Evolutionary conservation across 257 asterid genomes (phyloP).

Genomic region (Cordia subcordata): DNA sequence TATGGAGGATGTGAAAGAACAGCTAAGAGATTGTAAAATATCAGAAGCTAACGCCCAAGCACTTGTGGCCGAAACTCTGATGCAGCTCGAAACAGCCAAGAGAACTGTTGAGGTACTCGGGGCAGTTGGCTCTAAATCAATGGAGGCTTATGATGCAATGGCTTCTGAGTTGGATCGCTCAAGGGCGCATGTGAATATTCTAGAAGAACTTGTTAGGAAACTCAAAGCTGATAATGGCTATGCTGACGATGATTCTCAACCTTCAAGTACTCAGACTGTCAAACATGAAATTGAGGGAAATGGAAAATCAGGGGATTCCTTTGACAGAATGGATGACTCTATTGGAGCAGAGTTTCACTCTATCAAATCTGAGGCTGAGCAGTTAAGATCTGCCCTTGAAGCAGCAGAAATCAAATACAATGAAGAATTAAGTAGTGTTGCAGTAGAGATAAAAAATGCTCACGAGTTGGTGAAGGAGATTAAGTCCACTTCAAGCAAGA

Average conservation of each 20-base stretch:
- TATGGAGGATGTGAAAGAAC: constrained; percentile 62
- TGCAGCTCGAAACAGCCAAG: constrained; percentile 66
- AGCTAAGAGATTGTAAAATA: constrained; percentile 44
- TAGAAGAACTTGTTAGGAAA: constrained; percentile 59
- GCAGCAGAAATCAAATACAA: constrained; percentile 55
- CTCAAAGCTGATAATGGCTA: constrained; percentile 35
- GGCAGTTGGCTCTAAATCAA: constrained; percentile 50
- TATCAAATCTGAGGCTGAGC: constrained; percentile 49
- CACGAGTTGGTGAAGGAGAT: constrained; percentile 49
- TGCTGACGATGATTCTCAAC: constrained; percentile 11
- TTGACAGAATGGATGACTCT: constrained; percentile 12
- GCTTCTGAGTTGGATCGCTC: constrained; percentile 64
- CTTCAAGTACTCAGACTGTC: background rate
- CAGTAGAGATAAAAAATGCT: constrained; percentile 39
- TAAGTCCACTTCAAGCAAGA: constrained; percentile 35
- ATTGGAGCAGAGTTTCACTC: constrained; percentile 36
- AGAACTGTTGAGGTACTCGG: constrained; percentile 49
- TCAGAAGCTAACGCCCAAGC: constrained; percentile 62
- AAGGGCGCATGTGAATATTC: constrained; percentile 45
- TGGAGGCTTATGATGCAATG: constrained; percentile 38
- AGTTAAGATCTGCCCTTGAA: constrained; percentile 52
- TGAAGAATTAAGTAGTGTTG: constrained; percentile 47
- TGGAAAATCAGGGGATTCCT: constrained; percentile 14
- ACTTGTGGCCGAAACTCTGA: constrained; percentile 52
- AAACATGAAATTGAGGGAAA: constrained; percentile 10